Conservation (phyloP, 495 filamentous ascomycete genomes). For the Annulohypoxylon bovei region DNA sequence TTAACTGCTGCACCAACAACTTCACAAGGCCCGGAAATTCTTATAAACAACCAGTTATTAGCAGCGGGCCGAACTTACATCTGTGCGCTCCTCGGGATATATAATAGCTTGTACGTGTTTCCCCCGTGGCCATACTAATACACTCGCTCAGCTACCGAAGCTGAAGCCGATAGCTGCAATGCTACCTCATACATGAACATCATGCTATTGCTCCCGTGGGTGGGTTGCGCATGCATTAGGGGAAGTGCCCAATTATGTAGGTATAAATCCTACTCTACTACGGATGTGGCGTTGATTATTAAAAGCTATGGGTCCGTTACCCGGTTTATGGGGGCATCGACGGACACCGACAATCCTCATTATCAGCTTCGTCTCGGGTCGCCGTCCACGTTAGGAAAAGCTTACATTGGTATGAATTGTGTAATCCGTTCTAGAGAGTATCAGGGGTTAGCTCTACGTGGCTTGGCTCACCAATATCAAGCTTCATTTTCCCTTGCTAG, state of each 20-base stretch:
- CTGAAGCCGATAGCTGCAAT: neutral
- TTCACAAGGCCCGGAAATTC: neutral
- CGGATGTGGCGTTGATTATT: neutral
- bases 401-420: neutral
- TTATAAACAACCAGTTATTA: neutral
- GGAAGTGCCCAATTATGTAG: neutral
- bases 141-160: neutral
- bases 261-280: neutral
- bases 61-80: neutral
- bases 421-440: neutral
- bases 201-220: neutral
- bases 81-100: neutral
- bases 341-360: slow-evolving; percentile 7
- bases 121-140: neutral
- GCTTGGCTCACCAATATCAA: slow-evolving; percentile 12
- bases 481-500: neutral
- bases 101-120: neutral
- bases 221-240: neutral
- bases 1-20: neutral
- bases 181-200: neutral
- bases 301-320: neutral
- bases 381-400: slow-evolving; percentile 1
- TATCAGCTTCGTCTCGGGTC: neutral
- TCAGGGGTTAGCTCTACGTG: neutral
- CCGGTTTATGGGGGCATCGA: neutral